These are phyloP conservation scores for Cryphonectria parasitica DNA, from an alignment of 2,329 filamentous ascomycete species.

Conservation along the genomic window DNA sequence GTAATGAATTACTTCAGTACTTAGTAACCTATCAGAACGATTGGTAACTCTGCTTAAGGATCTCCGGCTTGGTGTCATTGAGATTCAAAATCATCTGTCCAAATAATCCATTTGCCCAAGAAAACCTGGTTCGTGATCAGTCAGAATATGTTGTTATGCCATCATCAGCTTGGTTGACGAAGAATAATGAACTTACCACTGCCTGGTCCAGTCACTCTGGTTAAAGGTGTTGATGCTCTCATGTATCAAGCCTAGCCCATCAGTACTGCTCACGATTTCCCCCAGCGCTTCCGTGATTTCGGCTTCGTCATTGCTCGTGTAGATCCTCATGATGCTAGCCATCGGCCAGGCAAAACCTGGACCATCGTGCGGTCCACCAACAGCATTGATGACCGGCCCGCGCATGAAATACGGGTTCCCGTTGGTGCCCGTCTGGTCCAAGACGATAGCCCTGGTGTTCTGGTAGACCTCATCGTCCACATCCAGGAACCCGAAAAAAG, in stretches of 20 bases:
- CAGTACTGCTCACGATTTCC: constrained; percentile 69
- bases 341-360: constrained; percentile 85
- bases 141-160: neutral
- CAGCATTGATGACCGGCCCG: constrained; percentile 54
- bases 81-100: constrained; percentile 81
- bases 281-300: constrained; percentile 73
- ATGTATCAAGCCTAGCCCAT: constrained; percentile 76
- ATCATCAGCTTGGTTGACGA: neutral
- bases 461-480: constrained; percentile 66
- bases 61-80: constrained; percentile 68
- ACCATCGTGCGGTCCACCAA: constrained; percentile 57
- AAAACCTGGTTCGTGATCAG: constrained; percentile 67
- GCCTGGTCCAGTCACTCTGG: constrained; percentile 48
- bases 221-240: constrained; percentile 75
- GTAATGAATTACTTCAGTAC: no score
- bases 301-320: constrained; percentile 74
- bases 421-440: constrained; percentile 50
- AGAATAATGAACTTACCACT: constrained; percentile 41
- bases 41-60: constrained; percentile 45
- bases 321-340: constrained; percentile 77
- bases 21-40: constrained; percentile 9
- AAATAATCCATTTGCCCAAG: constrained; percentile 88
- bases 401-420: constrained; percentile 73
- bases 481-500: constrained; percentile 64
- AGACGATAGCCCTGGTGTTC: constrained; percentile 74